Conservation (phyloP, 2,329 filamentous ascomycete genomes). For the Apiospora aurea region DNA sequence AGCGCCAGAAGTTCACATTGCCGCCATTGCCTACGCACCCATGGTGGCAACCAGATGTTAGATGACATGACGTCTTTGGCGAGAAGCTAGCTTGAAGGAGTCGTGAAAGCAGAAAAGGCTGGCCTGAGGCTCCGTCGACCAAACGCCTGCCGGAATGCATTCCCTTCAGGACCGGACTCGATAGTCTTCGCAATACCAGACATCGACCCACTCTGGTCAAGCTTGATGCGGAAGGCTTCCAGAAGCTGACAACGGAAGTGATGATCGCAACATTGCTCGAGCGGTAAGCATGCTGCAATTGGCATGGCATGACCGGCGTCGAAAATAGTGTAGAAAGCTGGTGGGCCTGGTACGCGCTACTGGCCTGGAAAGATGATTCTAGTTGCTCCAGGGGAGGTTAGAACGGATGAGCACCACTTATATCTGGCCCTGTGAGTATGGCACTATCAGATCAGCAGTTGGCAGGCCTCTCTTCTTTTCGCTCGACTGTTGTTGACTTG, state of each 20-base stretch:
- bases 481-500: neutral
- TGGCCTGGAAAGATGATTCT: conserved; percentile 5
- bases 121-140: neutral
- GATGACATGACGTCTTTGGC: conserved; percentile 11
- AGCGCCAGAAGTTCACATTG: neutral
- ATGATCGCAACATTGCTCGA: conserved; percentile 21
- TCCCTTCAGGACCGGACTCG: neutral
- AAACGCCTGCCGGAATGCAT: neutral
- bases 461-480: neutral
- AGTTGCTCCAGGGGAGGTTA: conserved; percentile 2
- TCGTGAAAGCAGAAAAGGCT: neutral
- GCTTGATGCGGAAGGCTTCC: conserved; percentile 14
- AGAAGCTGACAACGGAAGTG: conserved; percentile 13
- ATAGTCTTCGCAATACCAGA: neutral
- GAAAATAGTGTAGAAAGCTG: conserved; percentile 9
- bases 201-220: neutral
- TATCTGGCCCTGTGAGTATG: conserved; percentile 4
- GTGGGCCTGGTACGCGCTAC: conserved; percentile 17
- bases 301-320: conserved; percentile 16
- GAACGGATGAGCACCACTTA: conserved; percentile 9
- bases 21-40: neutral
- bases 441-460: neutral
- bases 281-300: conserved; percentile 19
- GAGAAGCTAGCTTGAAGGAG: neutral
- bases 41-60: neutral